Evolutionary conservation across 2,329 filamentous ascomycete genomes (phyloP).

Genomic region (Ceratocystis lukuohia): DNA sequence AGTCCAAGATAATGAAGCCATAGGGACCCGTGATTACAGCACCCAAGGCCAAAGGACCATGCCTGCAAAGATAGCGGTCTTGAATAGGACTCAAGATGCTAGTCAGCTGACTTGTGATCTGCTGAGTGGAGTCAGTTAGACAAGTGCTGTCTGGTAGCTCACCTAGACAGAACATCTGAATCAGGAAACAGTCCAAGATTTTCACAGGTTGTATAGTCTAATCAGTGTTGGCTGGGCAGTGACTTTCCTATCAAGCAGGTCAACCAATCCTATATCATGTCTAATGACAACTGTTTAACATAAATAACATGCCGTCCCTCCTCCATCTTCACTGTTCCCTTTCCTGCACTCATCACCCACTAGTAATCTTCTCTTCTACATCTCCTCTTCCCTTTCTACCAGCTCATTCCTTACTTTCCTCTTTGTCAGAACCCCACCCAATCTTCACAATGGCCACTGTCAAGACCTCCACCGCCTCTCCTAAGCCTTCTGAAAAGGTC

Average conservation of each 20-base stretch:
- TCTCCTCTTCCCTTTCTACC: too few relatives aligned
- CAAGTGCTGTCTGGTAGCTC: background rate
- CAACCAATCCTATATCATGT: background rate
- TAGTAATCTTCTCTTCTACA: background rate
- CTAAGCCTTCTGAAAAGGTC: background rate
- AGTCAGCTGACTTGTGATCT: too few relatives aligned
- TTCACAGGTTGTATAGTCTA: background rate
- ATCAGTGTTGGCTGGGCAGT: background rate
- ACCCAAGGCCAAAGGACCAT: too few relatives aligned
- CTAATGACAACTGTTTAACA: background rate
- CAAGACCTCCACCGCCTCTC: background rate
- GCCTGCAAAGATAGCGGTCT: too few relatives aligned
- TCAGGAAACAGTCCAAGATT: background rate
- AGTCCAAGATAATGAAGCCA: too few relatives aligned
- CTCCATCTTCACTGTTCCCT: background rate
- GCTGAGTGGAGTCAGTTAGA: background rate
- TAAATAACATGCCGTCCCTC: background rate
- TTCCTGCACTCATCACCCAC: constrained; percentile 9
- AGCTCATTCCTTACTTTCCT: too few relatives aligned
- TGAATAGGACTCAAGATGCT: too few relatives aligned
- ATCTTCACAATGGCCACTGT: too few relatives aligned
- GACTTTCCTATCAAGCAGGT: background rate
- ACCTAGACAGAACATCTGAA: background rate
- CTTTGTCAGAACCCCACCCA: too few relatives aligned
- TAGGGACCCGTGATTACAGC: too few relatives aligned